Base-by-base conservation (phyloP, 139 green algal species). In the Asterochloris sp. region DNA sequence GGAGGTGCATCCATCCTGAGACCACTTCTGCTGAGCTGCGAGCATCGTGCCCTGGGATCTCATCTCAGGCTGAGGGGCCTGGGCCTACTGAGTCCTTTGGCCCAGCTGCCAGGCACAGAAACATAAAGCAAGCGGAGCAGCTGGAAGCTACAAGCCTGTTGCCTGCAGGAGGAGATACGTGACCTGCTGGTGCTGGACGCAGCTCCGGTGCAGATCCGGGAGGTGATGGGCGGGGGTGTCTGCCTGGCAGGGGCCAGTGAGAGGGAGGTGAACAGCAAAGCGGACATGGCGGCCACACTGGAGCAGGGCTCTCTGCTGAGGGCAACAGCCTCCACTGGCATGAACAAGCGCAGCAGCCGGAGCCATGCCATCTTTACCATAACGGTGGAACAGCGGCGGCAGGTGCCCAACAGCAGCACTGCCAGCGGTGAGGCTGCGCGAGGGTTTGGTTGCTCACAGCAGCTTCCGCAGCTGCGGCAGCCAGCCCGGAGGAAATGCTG, bases 311-410 rank as follows among this genome's bases (percentile, higher is more conserved):
- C 91, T 12, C 85, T 96, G 15, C 89, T 87, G 81, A 85, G 96
- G 6, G 90, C 94, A 0, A 98, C 95, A 11, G 95, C 90, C 0
- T 91, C 88, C 19, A 98, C 95, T 10, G 88, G 88, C 79, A 99
- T 99, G 96, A 99, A 99, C 87, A 89, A 89, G 79, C 88, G 87
- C 64, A 94, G 90, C 61, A 90, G 85, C 81, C 91, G 96, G 38
- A 96, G 89, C n/a, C 97, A 99, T 79, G 97, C 97, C 26, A 98
- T 99, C 84, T 99, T 98, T 87, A 98, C 94, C 78, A 98, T 99
- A 77, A 97, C 92, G 0, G 69, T 99, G 29, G 96, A 99, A 91
- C 95, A 99, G 92, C 90, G 91, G 12, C 89, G 91, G 0, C 83
- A 94, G 82, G 79, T 89, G 82, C 38, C 60, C 14, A 28, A 76